These are phyloP conservation scores for Populus deltoides DNA, from an alignment of 345 rosid genomes.

Conservation along the genomic window DNA sequence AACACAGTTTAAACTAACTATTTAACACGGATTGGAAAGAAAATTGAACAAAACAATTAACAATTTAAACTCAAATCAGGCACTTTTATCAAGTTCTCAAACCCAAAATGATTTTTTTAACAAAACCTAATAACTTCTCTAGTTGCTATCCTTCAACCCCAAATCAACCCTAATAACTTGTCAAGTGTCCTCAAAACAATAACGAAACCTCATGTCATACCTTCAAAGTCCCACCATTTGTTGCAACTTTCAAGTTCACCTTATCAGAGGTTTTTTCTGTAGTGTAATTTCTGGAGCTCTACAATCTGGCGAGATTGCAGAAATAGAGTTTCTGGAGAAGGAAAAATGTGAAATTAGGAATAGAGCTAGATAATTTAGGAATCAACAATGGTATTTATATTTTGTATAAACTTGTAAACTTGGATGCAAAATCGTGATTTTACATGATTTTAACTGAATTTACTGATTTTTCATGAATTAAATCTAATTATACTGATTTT, in stretches of 20 bases:
- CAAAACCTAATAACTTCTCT: too few relatives aligned
- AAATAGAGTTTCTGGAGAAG: slow-evolving; percentile 25
- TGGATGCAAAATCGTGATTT: too few relatives aligned
- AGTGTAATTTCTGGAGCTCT: slow-evolving; percentile 33
- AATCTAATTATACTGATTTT: accelerated
- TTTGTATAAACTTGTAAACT: too few relatives aligned
- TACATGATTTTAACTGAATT: too few relatives aligned
- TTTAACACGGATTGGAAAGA: accelerated
- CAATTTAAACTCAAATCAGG: too few relatives aligned
- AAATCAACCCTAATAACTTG: slow-evolving; percentile 1
- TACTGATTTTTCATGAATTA: too few relatives aligned
- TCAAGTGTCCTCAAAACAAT: slow-evolving; percentile 9
- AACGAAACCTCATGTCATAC: slow-evolving; percentile 17
- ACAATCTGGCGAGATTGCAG: slow-evolving; percentile 34
- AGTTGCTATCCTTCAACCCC: too few relatives aligned
- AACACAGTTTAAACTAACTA: too few relatives aligned
- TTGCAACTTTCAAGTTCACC: slow-evolving; percentile 5
- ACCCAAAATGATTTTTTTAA: too few relatives aligned
- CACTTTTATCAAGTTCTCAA: too few relatives aligned
- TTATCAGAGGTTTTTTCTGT: slow-evolving; percentile 34
- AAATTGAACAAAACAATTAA: too few relatives aligned
- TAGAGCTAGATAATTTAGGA: slow-evolving; percentile 58
- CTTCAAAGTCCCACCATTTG: slow-evolving; percentile 21
- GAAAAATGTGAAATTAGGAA: slow-evolving; percentile 25
- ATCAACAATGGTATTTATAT: background rate